Base-by-base conservation (phyloP, 441 rosid genomes). In the Populus trichocarpa region DNA sequence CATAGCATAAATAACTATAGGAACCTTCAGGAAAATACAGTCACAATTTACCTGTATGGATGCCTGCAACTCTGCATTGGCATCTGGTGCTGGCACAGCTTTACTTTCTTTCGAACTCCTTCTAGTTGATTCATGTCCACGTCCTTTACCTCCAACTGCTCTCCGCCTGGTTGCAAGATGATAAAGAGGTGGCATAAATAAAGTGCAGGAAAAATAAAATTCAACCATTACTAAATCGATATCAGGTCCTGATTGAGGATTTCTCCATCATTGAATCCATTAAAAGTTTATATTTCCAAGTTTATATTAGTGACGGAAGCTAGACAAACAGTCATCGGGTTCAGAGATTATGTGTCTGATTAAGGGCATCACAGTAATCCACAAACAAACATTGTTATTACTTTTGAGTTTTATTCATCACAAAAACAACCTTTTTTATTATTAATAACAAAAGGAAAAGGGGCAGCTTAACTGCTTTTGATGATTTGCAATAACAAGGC, bases 21-120 rank as follows among this genome's bases (percentile, higher is more conserved):
- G 18, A 30, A 42, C 50, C n/a, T 42, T 8, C 76, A 68, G 25
- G 46, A 28, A 63, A 14, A 8, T 10, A 22, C 35, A 72, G 38
- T 73, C 50, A 69, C 36, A 13, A 76, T 68, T 59, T 81, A 92
- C 98, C 92, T 83, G 90, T 67, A 88, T 75, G 72, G 93, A 88
- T 77, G 85, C 67, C 63, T 75, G 85, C 81, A 88, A 84, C 85
- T 94, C 97, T 32, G 93, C 90, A 86, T 91, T 91, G 74, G 91
- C 92, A 83, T 81, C 85, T 11, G 94, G 92, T 16, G 87, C 91
- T 8, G 92, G 90, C 32, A 88, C 83, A 67, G 92, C 92, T 82
- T 74, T 89, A 71, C 91, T 83, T 74, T 85, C 92, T 85, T 80
- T 86, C 13, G 79, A 71, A 30, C 42, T 73, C 74, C 78, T 88